Percentiles rank a stretch among this genome's conserved stretches.
Evolutionary conservation across 495 filamentous ascomycete species (phyloP).

Genomic region (Endocarpon pusillum): DNA sequence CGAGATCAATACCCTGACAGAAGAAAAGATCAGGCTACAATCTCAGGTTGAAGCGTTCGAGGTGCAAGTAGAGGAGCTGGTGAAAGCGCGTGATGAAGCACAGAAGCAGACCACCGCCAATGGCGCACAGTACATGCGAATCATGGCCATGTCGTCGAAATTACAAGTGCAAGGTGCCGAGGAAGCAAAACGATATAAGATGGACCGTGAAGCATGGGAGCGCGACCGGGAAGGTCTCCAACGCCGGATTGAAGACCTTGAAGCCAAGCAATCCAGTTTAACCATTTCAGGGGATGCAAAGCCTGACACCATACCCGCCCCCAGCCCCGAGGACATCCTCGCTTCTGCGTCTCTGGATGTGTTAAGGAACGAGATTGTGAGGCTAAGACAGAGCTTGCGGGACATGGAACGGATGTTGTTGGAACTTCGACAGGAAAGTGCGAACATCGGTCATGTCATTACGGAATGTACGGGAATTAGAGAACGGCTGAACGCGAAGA

Average conservation of each 20-base stretch:
- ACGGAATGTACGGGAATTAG: no score
- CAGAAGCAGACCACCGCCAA: conserved; percentile 6
- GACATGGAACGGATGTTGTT: no score
- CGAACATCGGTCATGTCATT: no score
- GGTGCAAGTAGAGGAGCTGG: conserved; percentile 5
- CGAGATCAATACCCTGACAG: conserved; percentile 3
- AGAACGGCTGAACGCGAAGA: no score
- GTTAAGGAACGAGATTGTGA: no score
- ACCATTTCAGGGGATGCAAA: no score
- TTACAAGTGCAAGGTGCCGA: conserved; percentile 4
- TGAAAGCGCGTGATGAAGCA: conserved; percentile 2
- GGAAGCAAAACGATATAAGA: conserved; percentile 4
- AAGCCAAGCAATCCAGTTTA: no score
- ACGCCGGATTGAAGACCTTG: background rate
- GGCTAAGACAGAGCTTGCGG: no score
- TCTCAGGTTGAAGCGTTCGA: conserved; percentile 6
- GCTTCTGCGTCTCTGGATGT: no score
- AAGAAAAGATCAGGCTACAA: conserved; percentile 4
- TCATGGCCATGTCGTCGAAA: conserved; percentile 6
- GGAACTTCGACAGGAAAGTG: no score
- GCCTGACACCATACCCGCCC: no score
- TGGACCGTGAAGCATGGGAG: conserved; percentile 7
- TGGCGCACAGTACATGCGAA: conserved; percentile 8
- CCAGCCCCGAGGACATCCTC: no score
- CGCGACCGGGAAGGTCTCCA: background rate